A percentile compares a stretch with the other conserved stretches of the same genome.
Evolutionary conservation across 2,329 filamentous ascomycete species (phyloP).

Genomic region (Curvularia verruculosa): DNA sequence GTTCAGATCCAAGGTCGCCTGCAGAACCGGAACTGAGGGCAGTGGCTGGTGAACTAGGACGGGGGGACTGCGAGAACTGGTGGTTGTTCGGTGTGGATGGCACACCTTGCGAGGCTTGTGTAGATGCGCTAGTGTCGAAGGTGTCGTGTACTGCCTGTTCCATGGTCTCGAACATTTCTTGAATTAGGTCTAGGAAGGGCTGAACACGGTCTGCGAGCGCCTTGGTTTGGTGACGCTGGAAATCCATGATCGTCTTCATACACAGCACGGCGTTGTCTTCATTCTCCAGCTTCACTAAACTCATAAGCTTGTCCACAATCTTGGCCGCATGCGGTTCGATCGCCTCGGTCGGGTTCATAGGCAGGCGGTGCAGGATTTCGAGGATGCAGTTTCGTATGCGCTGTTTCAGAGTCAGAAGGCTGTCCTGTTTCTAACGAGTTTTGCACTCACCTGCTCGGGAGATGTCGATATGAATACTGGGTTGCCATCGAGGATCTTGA

Average conservation of each 20-base stretch:
- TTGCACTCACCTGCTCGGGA: slow-evolving; percentile 74
- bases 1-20: slow-evolving; percentile 79
- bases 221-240: slow-evolving; percentile 90
- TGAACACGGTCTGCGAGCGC: slow-evolving; percentile 82
- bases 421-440: slow-evolving; percentile 3
- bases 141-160: slow-evolving; percentile 94
- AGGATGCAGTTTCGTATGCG: slow-evolving; percentile 86
- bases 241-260: slow-evolving; percentile 97
- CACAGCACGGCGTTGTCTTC: slow-evolving; percentile 99
- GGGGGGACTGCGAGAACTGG: slow-evolving; percentile 81
- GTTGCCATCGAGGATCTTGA: slow-evolving; percentile 80
- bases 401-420: slow-evolving; percentile 60
- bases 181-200: slow-evolving; percentile 86
- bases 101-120: slow-evolving; percentile 57
- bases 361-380: slow-evolving; percentile 92
- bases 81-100: slow-evolving; percentile 68
- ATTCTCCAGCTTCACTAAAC: slow-evolving; percentile 87
- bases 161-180: slow-evolving; percentile 95
- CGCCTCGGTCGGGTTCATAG: slow-evolving; percentile 72
- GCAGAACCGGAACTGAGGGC: slow-evolving; percentile 74
- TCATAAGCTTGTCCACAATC: slow-evolving; percentile 88
- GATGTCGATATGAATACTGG: slow-evolving; percentile 92
- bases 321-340: slow-evolving; percentile 89
- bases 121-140: slow-evolving; percentile 75
- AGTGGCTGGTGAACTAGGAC: slow-evolving; percentile 87